Percentiles rank a stretch among this genome's conserved stretches.
These are phyloP conservation scores for Elaeagnus macrophylla DNA, from an alignment of 306 rosid genomes.

Conservation along the genomic window DNA sequence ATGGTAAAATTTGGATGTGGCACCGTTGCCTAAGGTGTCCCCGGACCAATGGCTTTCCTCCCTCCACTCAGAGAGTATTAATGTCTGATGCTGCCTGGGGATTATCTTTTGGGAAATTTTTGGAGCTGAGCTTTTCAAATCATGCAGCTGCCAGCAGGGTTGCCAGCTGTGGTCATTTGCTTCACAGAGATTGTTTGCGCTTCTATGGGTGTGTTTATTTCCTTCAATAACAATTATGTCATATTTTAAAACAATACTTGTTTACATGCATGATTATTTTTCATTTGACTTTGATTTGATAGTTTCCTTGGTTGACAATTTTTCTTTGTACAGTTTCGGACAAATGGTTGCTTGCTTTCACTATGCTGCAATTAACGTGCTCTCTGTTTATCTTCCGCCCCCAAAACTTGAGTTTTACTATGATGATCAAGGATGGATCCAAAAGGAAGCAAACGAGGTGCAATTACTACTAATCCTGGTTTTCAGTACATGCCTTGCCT, in stretches of 20 bases:
- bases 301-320: conserved; percentile 13
- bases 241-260: neutral
- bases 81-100: conserved; percentile 97
- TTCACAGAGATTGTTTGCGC: conserved; percentile 84
- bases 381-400: conserved; percentile 78
- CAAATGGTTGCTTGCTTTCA: conserved; percentile 85
- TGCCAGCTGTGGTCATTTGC: conserved; percentile 85
- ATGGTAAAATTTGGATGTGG: conserved; percentile 95
- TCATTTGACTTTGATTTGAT: neutral
- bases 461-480: conserved; percentile 19
- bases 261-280: neutral
- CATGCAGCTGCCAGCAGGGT: too few species aligned
- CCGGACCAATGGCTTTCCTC: conserved; percentile 73
- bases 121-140: too few species aligned
- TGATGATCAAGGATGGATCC: conserved; percentile 60
- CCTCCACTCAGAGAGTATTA: conserved; percentile 69
- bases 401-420: conserved; percentile 58
- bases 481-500: conserved; percentile 11
- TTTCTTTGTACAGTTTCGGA: conserved; percentile 54
- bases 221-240: too few species aligned
- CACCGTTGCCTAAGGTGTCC: conserved; percentile 84
- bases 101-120: too few species aligned
- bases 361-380: conserved; percentile 63
- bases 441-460: conserved; percentile 69
- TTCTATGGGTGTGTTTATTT: conserved; percentile 60